Percentiles rank a stretch among this genome's conserved stretches.
Conservation (phyloP, 768 basidiomycete species). For the Stropharia rugosoannulata region DNA sequence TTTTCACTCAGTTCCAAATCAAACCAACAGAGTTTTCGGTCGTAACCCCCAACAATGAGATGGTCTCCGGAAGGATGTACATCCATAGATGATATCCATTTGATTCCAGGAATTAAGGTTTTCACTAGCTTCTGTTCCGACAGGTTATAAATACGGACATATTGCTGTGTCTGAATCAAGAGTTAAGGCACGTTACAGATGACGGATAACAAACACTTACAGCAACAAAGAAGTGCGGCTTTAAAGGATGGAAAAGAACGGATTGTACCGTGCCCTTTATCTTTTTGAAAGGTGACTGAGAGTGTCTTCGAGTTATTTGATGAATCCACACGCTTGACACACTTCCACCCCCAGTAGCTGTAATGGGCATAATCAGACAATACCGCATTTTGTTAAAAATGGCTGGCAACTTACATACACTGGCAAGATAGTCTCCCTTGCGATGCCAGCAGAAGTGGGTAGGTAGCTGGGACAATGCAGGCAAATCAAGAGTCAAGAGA, state of each 20-base stretch:
- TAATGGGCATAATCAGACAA: not conserved
- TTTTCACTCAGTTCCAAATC: slow-evolving; percentile 96
- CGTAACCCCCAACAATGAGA: slow-evolving; percentile 96
- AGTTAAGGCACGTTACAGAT: slow-evolving; percentile 9
- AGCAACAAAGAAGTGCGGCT: slow-evolving; percentile 97
- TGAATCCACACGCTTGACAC: slow-evolving; percentile 95
- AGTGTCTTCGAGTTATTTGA: slow-evolving; percentile 89
- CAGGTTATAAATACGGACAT: slow-evolving; percentile 93
- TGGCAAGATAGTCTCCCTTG: slow-evolving; percentile 92
- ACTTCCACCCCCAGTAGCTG: slow-evolving; percentile 57
- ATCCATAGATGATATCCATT: slow-evolving; percentile 98
- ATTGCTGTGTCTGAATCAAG: slow-evolving; percentile 81
- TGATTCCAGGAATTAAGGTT: slow-evolving; percentile 92
- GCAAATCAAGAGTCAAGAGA: slow-evolving; percentile 61
- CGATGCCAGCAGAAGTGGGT: slow-evolving; percentile 91
- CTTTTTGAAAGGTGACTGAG: slow-evolving; percentile 97
- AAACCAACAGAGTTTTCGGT: slow-evolving; percentile 98
- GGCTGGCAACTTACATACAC: slow-evolving; percentile 72
- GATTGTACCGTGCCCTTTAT: slow-evolving; percentile 88
- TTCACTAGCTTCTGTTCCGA: slow-evolving; percentile 91
- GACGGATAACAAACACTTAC: slow-evolving; percentile 47
- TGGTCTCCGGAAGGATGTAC: slow-evolving; percentile 96
- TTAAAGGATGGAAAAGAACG: slow-evolving; percentile 91
- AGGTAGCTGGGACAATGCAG: slow-evolving; percentile 64
- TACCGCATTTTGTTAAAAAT: slow-evolving; percentile 5